Conservation (phyloP, 2,329 filamentous ascomycete genomes). For the Aspergillus sp. region DNA sequence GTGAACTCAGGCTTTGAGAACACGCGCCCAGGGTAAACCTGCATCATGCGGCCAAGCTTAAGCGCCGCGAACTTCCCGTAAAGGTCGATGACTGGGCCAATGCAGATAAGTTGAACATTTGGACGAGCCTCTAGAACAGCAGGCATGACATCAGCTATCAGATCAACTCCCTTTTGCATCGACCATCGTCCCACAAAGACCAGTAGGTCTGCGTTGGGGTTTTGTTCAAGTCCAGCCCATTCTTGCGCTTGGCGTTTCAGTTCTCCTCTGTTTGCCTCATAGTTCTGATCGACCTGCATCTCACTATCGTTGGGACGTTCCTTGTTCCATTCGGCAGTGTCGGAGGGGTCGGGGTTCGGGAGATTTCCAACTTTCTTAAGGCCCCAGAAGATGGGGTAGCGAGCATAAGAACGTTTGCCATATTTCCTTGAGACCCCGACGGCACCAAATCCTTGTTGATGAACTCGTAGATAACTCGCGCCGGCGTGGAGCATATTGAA, state of each 20-base stretch:
- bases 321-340: conserved; percentile 62
- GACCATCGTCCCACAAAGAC: conserved; percentile 71
- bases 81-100: conserved; percentile 67
- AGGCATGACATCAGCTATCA: conserved; percentile 68
- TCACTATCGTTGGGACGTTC: conserved; percentile 51
- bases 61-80: conserved; percentile 68
- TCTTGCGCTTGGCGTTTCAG: conserved; percentile 63
- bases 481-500: conserved; percentile 70
- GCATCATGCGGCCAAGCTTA: conserved; percentile 65
- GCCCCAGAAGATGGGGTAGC: conserved; percentile 70
- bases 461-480: conserved; percentile 64
- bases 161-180: conserved; percentile 67
- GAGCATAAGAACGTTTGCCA: conserved; percentile 63
- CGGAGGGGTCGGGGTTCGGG: conserved; percentile 66
- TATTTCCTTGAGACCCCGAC: conserved; percentile 70
- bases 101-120: conserved; percentile 61
- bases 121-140: conserved; percentile 60
- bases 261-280: conserved; percentile 54
- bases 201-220: conserved; percentile 63
- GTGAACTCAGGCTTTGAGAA: conserved; percentile 70
- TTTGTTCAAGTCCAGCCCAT: conserved; percentile 64
- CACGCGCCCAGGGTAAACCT: conserved; percentile 64
- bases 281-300: conserved; percentile 54
- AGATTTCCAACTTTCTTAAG: conserved; percentile 62
- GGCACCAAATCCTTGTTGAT: conserved; percentile 67